These are phyloP conservation scores for Paramecium caudatum DNA, from an alignment of 73 alveolate genomes.

Conservation along the genomic window DNA sequence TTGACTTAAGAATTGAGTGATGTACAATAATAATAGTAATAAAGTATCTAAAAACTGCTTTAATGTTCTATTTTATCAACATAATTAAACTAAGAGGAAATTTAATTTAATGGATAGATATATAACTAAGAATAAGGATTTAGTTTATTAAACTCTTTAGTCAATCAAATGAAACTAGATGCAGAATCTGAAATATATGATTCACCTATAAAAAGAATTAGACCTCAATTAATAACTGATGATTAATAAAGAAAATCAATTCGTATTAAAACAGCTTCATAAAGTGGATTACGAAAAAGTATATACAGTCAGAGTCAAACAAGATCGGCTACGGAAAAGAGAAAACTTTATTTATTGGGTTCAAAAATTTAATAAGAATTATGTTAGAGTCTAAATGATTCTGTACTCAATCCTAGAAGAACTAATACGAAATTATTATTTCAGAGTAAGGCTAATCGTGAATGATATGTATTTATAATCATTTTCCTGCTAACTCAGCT, in stretches of 20 bases:
- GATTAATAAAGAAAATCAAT: slow-evolving; percentile 13
- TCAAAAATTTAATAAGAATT: slow-evolving; percentile 30
- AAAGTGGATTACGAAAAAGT: slow-evolving; percentile 39
- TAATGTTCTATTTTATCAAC: neutral
- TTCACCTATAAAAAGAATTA: slow-evolving; percentile 33
- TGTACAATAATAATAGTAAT: neutral
- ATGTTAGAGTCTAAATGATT: neutral
- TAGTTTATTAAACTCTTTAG: neutral
- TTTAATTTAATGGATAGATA: slow-evolving; percentile 3
- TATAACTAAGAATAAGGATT: neutral
- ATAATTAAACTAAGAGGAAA: slow-evolving; percentile 34
- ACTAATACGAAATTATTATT: slow-evolving; percentile 5
- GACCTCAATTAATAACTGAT: neutral
- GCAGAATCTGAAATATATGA: neutral
- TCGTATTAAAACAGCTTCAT: slow-evolving; percentile 38
- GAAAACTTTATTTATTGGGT: slow-evolving; percentile 47
- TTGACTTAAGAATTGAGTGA: slow-evolving; percentile 31
- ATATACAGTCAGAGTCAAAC: slow-evolving; percentile 31
- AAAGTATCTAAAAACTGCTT: neutral
- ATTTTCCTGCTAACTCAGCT: slow-evolving; percentile 80
- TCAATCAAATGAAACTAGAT: neutral
- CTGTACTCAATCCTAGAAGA: neutral
- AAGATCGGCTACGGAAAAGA: slow-evolving; percentile 39
- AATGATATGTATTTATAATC: slow-evolving; percentile 45
- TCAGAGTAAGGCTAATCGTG: slow-evolving; percentile 6